Evolutionary conservation across 805 yeast species (phyloP), one percentile per base, ranked within the genome.

Genomic region (Lipomyces sp.): DNA sequence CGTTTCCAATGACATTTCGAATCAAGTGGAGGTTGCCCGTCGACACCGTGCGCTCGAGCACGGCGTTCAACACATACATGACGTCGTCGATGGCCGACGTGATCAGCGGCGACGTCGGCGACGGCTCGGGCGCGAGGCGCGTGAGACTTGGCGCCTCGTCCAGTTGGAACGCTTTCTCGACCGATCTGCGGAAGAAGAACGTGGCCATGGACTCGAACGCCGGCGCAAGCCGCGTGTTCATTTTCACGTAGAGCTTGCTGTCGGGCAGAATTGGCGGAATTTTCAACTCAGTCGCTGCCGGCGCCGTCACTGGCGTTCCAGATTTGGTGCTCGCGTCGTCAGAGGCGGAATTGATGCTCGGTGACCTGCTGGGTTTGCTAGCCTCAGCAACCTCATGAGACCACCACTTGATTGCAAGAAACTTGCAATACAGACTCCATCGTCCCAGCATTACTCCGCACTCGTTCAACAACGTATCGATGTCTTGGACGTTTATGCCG

Each of bases 41-140:
- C 39, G 85, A 83, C 11, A 89, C 71, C 1, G 82, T 74, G 51
- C 83, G 84, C 22, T 81, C 70, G 32, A 89, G 65, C 16, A 85
- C 75, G 33, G 81, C 79, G 61, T 86, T 84, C 39, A 90, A 69
- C 7, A 89, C 80, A 60, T 88, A 73, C 24, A 87, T 77, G 31
- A 86, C 70, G 65, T 93, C 98, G 61, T 93, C 98, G 22, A 90
- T 80, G 21, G 87, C 82, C 0, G 97, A 87, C 0, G 95, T 80
- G 3, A 84, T 79, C 13, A 68, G 58, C 2, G 74, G 60, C 24
- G 50, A 39, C 5, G 58, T 29, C 2, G 51, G 42, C 2, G 90
- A 91, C 4, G 82, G 73, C 28, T 76, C 81, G 36, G 58, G 70
- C 45, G 61, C 67, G 51, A 58, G 72, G 49, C 57, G 73, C 63